Evolutionary conservation across 2,329 filamentous ascomycete species (phyloP).

Genomic region (Diaporthe sp.): DNA sequence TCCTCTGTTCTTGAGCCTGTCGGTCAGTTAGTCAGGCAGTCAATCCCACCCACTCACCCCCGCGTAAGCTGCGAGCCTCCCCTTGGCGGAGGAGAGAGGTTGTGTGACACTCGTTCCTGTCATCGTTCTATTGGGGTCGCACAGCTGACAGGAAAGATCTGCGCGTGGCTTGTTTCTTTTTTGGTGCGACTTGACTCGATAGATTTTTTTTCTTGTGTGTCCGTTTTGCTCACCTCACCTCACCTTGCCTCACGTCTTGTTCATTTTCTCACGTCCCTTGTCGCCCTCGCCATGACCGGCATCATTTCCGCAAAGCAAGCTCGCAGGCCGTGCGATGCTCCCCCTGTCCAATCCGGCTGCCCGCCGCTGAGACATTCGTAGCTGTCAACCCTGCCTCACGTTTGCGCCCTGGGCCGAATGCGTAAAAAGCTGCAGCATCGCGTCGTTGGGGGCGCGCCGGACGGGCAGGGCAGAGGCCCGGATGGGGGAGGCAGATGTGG

Average conservation of each 20-base stretch:
- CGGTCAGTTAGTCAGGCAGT: neutral
- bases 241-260: neutral
- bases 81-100: slow-evolving; percentile 15
- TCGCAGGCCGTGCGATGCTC: slow-evolving; percentile 7
- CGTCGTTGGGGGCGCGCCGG: slow-evolving; percentile 8
- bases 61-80: slow-evolving; percentile 15
- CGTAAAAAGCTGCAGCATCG: slow-evolving; percentile 29
- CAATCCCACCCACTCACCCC: neutral
- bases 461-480: neutral
- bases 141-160: slow-evolving; percentile 28
- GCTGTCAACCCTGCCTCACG: slow-evolving; percentile 30
- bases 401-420: slow-evolving; percentile 14
- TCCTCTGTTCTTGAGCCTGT: slow-evolving; percentile 13
- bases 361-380: slow-evolving; percentile 31
- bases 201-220: neutral
- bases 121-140: slow-evolving; percentile 19
- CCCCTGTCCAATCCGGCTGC: slow-evolving; percentile 31
- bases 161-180: slow-evolving; percentile 16
- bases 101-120: slow-evolving; percentile 15
- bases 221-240: slow-evolving; percentile 20
- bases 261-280: slow-evolving; percentile 30
- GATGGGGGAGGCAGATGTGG: neutral
- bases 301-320: slow-evolving; percentile 30
- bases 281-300: slow-evolving; percentile 27
- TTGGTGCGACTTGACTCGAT: slow-evolving; percentile 27